Evolutionary conservation across 371 early-diverging fungal species (phyloP).

Genomic region (Apophysomyces ossiformis): DNA sequence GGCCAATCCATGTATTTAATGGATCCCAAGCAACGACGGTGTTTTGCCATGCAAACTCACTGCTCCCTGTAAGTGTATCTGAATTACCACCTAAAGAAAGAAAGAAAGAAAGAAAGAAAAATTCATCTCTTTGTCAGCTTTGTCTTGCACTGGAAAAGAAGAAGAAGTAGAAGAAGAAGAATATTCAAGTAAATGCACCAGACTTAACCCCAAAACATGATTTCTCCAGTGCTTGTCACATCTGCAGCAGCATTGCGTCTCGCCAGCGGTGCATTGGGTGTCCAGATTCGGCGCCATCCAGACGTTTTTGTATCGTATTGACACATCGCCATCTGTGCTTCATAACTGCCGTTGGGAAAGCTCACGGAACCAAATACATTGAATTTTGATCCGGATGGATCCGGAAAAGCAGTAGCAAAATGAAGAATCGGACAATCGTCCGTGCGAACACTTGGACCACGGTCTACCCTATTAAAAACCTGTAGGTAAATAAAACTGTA

Average conservation of each 20-base stretch:
- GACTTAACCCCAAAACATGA: slow-evolving; percentile 1
- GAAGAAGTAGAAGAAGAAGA: background rate
- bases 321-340: background rate
- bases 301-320: slow-evolving; percentile 1
- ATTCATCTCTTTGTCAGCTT: background rate
- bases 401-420: slow-evolving; percentile 2
- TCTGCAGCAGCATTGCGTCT: slow-evolving; percentile 7
- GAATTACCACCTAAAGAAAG: background rate
- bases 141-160: background rate
- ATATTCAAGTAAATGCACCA: too few species aligned
- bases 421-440: slow-evolving; percentile 1
- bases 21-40: background rate
- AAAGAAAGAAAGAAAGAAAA: background rate
- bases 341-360: background rate
- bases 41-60: background rate
- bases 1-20: background rate
- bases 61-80: background rate
- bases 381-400: background rate
- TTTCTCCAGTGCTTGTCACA: background rate
- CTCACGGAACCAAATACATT: slow-evolving; percentile 1
- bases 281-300: background rate
- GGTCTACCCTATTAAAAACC: background rate
- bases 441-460: slow-evolving; percentile 3
- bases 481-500: background rate
- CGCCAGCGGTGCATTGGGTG: background rate